A percentile compares a stretch with the other conserved stretches of the same genome.
These are phyloP conservation scores for Dendrocalamus latiflorus DNA, from an alignment of 202 grass and related monocot species.

Conservation along the genomic window DNA sequence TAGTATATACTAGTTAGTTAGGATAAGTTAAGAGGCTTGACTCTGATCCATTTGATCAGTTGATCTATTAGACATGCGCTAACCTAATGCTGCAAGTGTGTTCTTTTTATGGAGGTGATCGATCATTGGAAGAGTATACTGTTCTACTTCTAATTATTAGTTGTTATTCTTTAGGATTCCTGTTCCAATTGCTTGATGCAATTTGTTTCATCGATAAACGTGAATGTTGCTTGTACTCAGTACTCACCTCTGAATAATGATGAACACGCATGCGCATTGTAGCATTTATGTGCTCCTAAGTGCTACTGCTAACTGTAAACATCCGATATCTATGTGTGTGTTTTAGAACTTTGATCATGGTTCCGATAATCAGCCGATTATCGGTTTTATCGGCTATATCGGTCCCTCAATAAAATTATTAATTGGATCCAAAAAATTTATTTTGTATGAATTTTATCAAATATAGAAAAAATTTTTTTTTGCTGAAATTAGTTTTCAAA, in stretches of 20 bases:
- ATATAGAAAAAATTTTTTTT: no score
- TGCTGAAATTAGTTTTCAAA: no score
- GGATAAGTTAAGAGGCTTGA: no score
- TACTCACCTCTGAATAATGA: background rate
- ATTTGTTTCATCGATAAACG: background rate
- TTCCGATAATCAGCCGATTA: no score
- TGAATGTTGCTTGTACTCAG: background rate
- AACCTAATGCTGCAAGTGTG: background rate
- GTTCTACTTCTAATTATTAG: no score
- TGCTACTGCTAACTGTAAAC: background rate
- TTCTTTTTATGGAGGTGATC: background rate
- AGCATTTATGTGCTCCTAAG: background rate
- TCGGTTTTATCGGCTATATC: no score
- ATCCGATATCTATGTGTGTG: background rate
- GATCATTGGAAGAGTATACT: background rate
- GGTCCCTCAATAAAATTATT: no score
- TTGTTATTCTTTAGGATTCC: no score
- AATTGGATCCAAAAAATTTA: no score
- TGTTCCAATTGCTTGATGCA: background rate
- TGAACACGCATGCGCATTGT: background rate
- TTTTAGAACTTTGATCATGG: no score
- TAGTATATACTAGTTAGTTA: background rate
- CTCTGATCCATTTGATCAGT: background rate
- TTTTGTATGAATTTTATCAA: no score
- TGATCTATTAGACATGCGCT: background rate